Conservation (phyloP, 192 early-diverging fungal species). For the Pilaira anomala region DNA sequence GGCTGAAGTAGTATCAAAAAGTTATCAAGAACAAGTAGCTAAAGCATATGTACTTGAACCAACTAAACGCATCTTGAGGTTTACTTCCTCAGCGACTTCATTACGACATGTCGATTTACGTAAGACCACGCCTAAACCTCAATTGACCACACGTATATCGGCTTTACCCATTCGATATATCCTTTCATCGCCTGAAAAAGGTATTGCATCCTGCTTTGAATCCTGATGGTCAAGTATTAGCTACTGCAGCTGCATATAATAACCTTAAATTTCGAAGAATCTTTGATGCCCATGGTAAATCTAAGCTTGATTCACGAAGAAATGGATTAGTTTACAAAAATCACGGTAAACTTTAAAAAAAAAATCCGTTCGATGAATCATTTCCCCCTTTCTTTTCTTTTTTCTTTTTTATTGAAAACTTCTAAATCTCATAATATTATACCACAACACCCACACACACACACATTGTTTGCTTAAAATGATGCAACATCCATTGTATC, state of each 20-base stretch:
- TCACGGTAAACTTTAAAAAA: too few species aligned
- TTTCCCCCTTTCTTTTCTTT: too few species aligned
- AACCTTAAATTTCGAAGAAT: constrained; percentile 95
- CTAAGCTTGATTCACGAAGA: too few species aligned
- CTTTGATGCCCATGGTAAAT: constrained; percentile 53
- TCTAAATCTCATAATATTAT: too few species aligned
- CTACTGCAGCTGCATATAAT: constrained; percentile 92
- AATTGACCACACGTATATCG: constrained; percentile 35
- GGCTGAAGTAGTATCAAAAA: not conserved
- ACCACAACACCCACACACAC: too few species aligned
- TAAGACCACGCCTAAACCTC: constrained; percentile 59
- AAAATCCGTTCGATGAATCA: too few species aligned
- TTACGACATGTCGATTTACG: not conserved
- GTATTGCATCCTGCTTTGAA: constrained; percentile 86
- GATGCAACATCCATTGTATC: too few species aligned
- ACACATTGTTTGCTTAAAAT: too few species aligned
- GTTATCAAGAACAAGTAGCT: not conserved
- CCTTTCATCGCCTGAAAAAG: constrained; percentile 71
- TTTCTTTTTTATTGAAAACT: too few species aligned
- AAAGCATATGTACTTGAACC: not conserved
- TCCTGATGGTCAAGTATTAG: constrained; percentile 89
- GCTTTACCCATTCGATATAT: constrained; percentile 60
- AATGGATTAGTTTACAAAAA: too few species aligned
- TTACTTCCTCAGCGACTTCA: not conserved
- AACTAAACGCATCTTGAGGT: not conserved